Evolutionary conservation across 371 early-diverging fungal species (phyloP), one percentile per base, ranked within the genome.

Genomic region (Basidiobolus heterosporus): DNA sequence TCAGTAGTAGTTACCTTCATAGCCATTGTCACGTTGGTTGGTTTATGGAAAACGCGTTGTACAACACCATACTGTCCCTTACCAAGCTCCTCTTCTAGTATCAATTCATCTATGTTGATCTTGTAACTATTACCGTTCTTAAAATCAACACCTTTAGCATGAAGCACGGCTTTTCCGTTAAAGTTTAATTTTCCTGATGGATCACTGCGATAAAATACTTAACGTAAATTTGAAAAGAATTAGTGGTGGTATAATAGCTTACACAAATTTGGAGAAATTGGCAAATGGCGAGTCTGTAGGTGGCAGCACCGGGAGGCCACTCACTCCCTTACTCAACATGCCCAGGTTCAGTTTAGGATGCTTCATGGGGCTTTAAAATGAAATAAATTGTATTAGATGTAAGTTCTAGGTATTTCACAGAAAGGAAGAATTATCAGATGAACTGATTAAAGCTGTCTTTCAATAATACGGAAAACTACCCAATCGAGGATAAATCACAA

Each of bases 41-140:
- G 85, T 48, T 65, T 69, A 60, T 94, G 94, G 54, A 59, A 85
- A 42, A 81, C 94, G 61, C 80, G 82, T 56, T 85, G 88, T 39
- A 94, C 94, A 0, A 83, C 77, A 24, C 94, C 94, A 54, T 84
- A 94, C 64, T 91, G 91, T 5, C 92, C 91, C 38, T 79, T 80
- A 16, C 91, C 92, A 11, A 93, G 68, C 54, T 82, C 85, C 55
- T 81, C 82, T 36, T 69, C 57, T 39, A 87, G 60, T 44, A 69
- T 57, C 50, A 94, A 66, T 46, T 94, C 88, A 45, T 75, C 69
- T 86, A 89, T 86, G 52, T 83, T 82, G 54, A 94, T 89, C 40
- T 75, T 70, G 62, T 90, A 92, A 48, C 78, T 76, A 57, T 70
- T 80, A 38, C 91, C 91, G 57, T 75, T 82, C 50, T 72, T 75